Evolutionary conservation across 2,329 filamentous ascomycete species (phyloP).

Genomic region (Ploettnerulaceae sp.): DNA sequence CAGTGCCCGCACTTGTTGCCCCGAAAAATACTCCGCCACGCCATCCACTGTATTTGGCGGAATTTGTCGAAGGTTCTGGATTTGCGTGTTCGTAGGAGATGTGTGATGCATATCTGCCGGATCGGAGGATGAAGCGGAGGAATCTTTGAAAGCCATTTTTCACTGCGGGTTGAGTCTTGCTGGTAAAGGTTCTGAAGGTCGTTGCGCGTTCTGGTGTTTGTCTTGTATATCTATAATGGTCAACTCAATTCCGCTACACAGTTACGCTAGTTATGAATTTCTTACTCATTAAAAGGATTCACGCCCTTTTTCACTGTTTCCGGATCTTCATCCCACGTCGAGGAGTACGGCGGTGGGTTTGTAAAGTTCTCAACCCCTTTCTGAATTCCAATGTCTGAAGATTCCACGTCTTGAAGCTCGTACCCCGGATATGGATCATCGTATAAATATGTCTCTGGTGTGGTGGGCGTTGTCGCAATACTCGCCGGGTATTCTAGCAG

Average conservation of each 20-base stretch:
- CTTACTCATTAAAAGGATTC: constrained; percentile 5
- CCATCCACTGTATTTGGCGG: constrained; percentile 15
- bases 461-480: background rate
- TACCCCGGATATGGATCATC: constrained; percentile 2
- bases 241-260: background rate
- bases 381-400: constrained; percentile 7
- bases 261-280: background rate
- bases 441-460: background rate
- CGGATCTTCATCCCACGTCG: constrained; percentile 4
- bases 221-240: constrained; percentile 4
- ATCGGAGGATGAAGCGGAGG: constrained; percentile 17
- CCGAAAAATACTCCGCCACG: constrained; percentile 17
- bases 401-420: constrained; percentile 8
- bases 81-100: constrained; percentile 14
- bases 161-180: background rate
- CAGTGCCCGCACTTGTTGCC: constrained; percentile 7
- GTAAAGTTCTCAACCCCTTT: background rate
- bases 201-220: background rate
- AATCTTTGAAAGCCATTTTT: constrained; percentile 11
- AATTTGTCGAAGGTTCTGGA: background rate
- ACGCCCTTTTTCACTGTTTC: background rate
- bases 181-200: background rate
- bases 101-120: constrained; percentile 19
- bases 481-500: constrained; percentile 1
- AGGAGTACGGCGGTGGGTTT: constrained; percentile 6